phyloP scores from a whole-genome alignment of 2,329 filamentous ascomycete species.

The Epichloe gansuensis region DNA sequence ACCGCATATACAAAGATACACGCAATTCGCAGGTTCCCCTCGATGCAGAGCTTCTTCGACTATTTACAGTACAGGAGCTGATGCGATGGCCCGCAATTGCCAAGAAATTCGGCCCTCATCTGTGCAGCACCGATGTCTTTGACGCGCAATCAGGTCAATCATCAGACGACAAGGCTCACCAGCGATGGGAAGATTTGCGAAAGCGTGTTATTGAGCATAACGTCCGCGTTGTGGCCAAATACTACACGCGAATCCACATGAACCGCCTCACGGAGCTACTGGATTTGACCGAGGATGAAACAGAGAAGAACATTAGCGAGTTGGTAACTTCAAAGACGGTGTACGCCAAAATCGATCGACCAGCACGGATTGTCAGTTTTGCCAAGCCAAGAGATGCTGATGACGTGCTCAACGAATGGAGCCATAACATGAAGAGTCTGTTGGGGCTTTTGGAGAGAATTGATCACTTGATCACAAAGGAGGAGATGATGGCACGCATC shows the following conservation, averaged over 20 bases:
- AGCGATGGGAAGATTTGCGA: conserved; percentile 86
- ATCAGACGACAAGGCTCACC: conserved; percentile 66
- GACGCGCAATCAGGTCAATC: conserved; percentile 52
- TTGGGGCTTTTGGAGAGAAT: conserved; percentile 79
- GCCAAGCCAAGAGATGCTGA: conserved; percentile 91
- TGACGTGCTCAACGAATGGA: conserved; percentile 97
- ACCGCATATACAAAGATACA: conserved; percentile 78
- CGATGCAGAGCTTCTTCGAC: conserved; percentile 78
- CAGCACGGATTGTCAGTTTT: conserved; percentile 84
- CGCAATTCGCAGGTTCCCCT: conserved; percentile 66
- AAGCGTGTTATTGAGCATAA: conserved; percentile 99
- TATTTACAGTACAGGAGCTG: conserved; percentile 89
- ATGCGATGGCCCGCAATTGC: conserved; percentile 97
- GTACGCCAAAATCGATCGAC: conserved; percentile 92
- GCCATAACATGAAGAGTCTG: conserved; percentile 91
- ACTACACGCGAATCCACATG: conserved; percentile 96
- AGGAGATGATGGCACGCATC: conserved; percentile 99
- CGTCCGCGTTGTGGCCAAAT: conserved; percentile 92
- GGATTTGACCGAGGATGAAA: conserved; percentile 88
- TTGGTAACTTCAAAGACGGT: conserved; percentile 96
- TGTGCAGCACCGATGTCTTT: conserved; percentile 86
- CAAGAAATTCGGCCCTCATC: conserved; percentile 75
- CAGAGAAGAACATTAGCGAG: conserved; percentile 97
- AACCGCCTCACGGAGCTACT: conserved; percentile 79
- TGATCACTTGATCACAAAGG: conserved; percentile 97